Base-by-base conservation (phyloP, 2,329 filamentous ascomycete genomes). In the Chrysosphaeria jannelii region DNA sequence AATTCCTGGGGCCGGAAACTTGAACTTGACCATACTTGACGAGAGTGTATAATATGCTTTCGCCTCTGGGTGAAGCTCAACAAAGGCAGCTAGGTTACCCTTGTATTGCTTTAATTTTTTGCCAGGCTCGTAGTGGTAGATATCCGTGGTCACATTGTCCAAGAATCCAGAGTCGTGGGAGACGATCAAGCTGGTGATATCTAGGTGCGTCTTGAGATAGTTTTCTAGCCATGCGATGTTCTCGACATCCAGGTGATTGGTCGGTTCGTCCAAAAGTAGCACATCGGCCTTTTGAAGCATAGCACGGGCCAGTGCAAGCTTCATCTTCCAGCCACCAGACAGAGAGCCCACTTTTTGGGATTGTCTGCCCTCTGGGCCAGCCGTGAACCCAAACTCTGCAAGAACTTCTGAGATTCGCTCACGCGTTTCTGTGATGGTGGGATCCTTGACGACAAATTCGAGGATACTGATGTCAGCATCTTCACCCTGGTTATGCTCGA, bases 311-410 rank as follows among this genome's bases (percentile, higher is more conserved):
- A 97, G 50, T 33, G 85, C 85, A 30, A 97, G 53, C 64, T 97
- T 97, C 85, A 97, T 97, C 61, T 93, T 93, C 85, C 85, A 97
- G 41, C 85, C 85, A 48, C 85, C 85, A 20, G 85, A 93, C 17
- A 97, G 50, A 11, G 81, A 91, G 35, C 85, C 85, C 28, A 97
- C 85, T 36, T 70, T 74, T 42, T 91, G 65, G 5, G 67, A 58
- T 45, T 93, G 85, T 29, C 76, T 65, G 28, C 81, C 85, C 33
- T 85, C 72, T 1, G 78, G 76, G 3, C 81, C 81, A 30, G 72
- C 48, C 12, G 74, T 88, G 49, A 97, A 97, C 20, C 88, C 88
- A 37, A 97, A 85, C 43, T 93, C 79, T 23, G 65, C 57, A 30
- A 97, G 48, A 29, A 93, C 81, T 28, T 62, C 54, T 2, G 67